These are phyloP conservation scores for Arthrobotrys pseudoclavata DNA, from an alignment of 2,329 filamentous ascomycete species.

Conservation along the genomic window DNA sequence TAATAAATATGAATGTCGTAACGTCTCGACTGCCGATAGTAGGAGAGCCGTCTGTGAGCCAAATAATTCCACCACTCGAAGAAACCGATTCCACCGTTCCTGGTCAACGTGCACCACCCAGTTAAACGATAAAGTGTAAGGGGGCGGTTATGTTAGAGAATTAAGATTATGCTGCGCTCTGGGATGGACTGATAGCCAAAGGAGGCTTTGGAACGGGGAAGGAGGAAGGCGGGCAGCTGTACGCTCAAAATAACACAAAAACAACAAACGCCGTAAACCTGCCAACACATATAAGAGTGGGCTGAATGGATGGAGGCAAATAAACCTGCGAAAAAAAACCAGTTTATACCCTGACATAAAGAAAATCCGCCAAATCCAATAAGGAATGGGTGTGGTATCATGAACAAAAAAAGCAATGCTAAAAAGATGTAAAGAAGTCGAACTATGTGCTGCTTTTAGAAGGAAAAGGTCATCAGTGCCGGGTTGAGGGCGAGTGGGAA, in stretches of 20 bases:
- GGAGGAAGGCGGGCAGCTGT: constrained; percentile 13
- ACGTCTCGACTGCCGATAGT: constrained; percentile 7
- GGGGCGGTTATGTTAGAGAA: constrained; percentile 27
- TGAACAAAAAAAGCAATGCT: constrained; percentile 30
- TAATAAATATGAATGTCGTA: constrained; percentile 5
- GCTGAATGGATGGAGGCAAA: constrained; percentile 17
- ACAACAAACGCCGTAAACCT: constrained; percentile 48
- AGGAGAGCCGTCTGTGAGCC: neutral
- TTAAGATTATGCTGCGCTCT: constrained; percentile 52
- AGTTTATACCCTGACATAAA: constrained; percentile 50
- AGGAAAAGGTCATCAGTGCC: constrained; percentile 70
- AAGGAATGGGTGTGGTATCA: constrained; percentile 55
- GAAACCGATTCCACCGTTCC: constrained; percentile 16
- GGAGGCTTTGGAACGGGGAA: constrained; percentile 16
- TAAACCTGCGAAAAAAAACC: constrained; percentile 25
- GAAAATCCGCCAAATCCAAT: constrained; percentile 32
- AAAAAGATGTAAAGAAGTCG: constrained; percentile 6
- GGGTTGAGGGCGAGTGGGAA: constrained; percentile 80
- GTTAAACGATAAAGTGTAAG: constrained; percentile 3
- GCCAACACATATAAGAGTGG: constrained; percentile 42
- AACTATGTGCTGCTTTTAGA: constrained; percentile 44
- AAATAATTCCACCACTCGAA: constrained; percentile 26
- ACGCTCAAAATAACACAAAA: constrained; percentile 47
- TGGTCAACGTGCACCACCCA: constrained; percentile 15
- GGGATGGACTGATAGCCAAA: constrained; percentile 30